phyloP scores from a whole-genome alignment of 1,284 basidiomycete genomes.

The Leccinum colubrinum region DNA sequence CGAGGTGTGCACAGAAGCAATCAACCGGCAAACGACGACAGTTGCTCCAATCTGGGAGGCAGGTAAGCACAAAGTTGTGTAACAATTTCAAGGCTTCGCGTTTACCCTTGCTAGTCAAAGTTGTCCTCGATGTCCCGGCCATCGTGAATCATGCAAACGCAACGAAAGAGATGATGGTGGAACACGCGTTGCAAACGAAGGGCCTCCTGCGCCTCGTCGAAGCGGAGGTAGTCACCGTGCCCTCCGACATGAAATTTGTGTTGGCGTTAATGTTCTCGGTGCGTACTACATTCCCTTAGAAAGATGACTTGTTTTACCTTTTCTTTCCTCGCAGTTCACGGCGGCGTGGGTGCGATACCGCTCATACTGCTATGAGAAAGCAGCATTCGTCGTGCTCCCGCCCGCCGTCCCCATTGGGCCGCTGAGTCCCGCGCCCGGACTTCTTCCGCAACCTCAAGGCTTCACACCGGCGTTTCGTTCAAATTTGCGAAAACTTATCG shows the following conservation, averaged over 20 bases:
- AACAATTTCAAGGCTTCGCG: neutral
- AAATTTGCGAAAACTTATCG: neutral
- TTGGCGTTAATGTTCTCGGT: neutral
- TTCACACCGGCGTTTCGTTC: neutral
- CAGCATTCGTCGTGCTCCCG: neutral
- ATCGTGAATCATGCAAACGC: neutral
- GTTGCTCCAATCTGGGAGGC: neutral
- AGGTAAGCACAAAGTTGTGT: neutral
- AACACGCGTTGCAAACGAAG: neutral
- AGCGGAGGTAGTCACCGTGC: neutral
- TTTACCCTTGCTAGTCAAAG: neutral
- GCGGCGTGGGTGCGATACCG: neutral
- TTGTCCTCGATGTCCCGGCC: neutral
- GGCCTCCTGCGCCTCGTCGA: neutral
- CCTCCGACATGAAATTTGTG: neutral
- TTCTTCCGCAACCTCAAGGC: neutral
- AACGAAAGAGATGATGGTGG: neutral
- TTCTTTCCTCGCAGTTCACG: neutral
- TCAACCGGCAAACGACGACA: neutral
- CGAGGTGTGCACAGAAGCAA: neutral
- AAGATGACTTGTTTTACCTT: neutral
- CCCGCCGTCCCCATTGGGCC: neutral
- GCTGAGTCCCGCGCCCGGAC: neutral
- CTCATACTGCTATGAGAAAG: neutral
- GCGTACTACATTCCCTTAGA: neutral